phyloP scores from a whole-genome alignment of 2,329 filamentous ascomycete genomes.

The Xylaria sp. region DNA sequence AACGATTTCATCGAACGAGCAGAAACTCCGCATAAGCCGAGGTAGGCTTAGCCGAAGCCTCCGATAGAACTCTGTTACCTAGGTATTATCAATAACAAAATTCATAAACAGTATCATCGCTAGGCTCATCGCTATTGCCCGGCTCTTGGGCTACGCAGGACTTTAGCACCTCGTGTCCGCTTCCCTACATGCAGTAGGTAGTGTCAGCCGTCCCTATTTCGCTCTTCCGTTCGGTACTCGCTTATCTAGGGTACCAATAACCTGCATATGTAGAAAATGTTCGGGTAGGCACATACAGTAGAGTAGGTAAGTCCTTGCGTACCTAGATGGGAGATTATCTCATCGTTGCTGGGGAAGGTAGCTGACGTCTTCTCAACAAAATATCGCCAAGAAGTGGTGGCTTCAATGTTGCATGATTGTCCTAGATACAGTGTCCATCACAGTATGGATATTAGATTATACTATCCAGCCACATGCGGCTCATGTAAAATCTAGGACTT shows the following conservation, averaged over 20 bases:
- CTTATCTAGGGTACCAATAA: neutral
- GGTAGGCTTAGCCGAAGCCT: neutral
- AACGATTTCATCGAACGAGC: neutral
- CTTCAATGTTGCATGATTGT: neutral
- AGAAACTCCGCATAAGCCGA: neutral
- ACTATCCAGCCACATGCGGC: conserved; percentile 18
- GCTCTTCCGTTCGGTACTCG: neutral
- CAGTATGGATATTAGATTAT: neutral
- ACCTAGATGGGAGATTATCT: no score
- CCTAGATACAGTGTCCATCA: neutral
- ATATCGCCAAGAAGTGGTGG: conserved; percentile 10
- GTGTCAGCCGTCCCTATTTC: neutral
- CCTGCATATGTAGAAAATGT: neutral
- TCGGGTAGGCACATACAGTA: neutral
- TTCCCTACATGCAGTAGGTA: neutral
- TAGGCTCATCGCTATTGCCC: neutral
- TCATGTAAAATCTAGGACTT: conserved; percentile 16
- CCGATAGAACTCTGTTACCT: neutral
- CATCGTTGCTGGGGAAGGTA: no score
- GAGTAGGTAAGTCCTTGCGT: no score
- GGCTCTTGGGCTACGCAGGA: neutral
- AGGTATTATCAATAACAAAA: neutral
- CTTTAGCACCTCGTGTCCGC: no score
- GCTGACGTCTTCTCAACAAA: neutral
- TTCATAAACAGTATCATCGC: neutral